A percentile compares a stretch with the other conserved stretches of the same genome.
phyloP scores from a whole-genome alignment of 1,139 yeast species.

The Hyphopichia fennica region DNA sequence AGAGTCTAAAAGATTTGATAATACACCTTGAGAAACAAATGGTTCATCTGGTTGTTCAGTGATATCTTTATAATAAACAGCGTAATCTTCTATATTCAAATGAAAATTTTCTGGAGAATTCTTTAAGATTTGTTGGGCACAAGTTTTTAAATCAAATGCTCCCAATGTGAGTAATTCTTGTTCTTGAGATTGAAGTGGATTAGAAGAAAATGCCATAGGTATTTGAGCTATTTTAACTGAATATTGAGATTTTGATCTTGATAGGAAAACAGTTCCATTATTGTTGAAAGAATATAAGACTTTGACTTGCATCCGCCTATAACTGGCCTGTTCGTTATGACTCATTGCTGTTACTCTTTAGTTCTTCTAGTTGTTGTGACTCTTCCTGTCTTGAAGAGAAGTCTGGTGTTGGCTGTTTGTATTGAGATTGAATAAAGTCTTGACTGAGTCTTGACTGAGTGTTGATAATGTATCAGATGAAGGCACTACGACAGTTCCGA shows the following conservation, averaged over 20 bases:
- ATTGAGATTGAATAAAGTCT: too few relatives aligned
- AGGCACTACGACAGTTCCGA: too few relatives aligned
- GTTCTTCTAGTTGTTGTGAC: too few relatives aligned
- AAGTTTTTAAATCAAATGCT: conserved; percentile 53
- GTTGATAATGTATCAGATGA: too few relatives aligned
- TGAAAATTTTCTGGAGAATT: conserved; percentile 62
- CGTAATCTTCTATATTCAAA: conserved; percentile 54
- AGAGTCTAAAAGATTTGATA: conserved; percentile 42
- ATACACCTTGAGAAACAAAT: conserved; percentile 68
- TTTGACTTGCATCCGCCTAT: conserved; percentile 51
- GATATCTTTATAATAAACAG: conserved; percentile 70
- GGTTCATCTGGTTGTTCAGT: conserved; percentile 76
- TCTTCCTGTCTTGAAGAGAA: too few relatives aligned
- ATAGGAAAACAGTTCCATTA: conserved; percentile 55
- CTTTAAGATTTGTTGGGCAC: conserved; percentile 49
- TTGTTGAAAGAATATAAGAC: conserved; percentile 63
- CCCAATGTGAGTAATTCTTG: conserved; percentile 49
- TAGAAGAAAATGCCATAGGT: conserved; percentile 22
- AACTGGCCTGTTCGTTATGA: conserved; percentile 12
- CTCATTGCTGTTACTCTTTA: background rate
- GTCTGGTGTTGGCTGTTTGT: too few relatives aligned
- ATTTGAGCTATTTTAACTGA: conserved; percentile 50
- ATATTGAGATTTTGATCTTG: conserved; percentile 48
- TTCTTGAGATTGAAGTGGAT: conserved; percentile 24
- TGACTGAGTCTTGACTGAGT: too few relatives aligned